Base-by-base conservation (phyloP, 163 green algal species). In the Trebouxiophyceae sp. region DNA sequence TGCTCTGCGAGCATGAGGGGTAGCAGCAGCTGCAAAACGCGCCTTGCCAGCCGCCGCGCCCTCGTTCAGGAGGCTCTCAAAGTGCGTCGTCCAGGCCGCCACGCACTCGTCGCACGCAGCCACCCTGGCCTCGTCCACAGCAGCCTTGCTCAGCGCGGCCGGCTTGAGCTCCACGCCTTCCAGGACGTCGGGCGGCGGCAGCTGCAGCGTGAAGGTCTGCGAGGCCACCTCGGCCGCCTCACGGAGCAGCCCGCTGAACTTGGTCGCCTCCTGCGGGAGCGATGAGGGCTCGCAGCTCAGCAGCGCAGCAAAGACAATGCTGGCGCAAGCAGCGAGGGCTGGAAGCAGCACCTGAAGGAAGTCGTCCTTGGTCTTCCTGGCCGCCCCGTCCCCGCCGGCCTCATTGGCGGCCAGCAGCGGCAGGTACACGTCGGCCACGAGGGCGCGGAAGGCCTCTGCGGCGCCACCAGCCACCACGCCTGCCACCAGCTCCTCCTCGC, bases 341-440 rank as follows among this genome's bases (percentile, higher is more conserved):
- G 29, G 20, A 28, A 33, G n/a, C n/a, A n/a, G 3, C 45, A 80
- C 74, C 31, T 57, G 62, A 5, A 89, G 64, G 57, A 87, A 89
- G 54, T 83, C 78, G 29, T 69, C 24, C 2, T 76, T 79, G 58
- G 86, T 62, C 28, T 89, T 72, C 50, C 71, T 56, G 7, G 74
- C 70, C 47, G 71, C 78, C n/a, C n/a, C n/a, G 57, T 82, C 81
- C 59, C 84, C 78, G 77, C 84, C 85, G 30, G 60, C 67, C 2
- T 60, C 65, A 60, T 82, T 75, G 63, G 78, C 81, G 46, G 84
- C 69, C 47, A 95, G 72, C 29, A 92, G 70, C 31, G 88, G 88
- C 58, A 91, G 54, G 75, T 84, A 95, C 54, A 93, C 57, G 61
- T 92, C 82, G 6, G 72, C 63, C 4, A 95, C 57, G 20, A 95